Evolutionary conservation across 495 filamentous ascomycete genomes (phyloP).

Genomic region (Zalerion maritima): DNA sequence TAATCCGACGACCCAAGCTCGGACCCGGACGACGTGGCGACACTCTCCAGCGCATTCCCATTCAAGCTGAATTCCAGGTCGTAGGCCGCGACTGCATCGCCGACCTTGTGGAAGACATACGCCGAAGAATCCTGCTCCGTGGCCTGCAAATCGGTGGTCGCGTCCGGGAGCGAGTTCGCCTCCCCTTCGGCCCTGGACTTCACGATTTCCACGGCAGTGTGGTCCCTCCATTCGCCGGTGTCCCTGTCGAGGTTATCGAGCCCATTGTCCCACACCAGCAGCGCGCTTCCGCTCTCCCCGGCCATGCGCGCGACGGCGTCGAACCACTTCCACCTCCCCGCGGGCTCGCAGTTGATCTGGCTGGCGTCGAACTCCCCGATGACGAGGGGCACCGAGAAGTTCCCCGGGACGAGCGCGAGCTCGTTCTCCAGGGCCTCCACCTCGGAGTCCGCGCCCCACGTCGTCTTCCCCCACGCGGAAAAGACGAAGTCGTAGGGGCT

Average conservation of each 20-base stretch:
- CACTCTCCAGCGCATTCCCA: constrained; percentile 35
- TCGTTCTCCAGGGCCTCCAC: constrained; percentile 35
- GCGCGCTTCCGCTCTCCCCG: constrained; percentile 27
- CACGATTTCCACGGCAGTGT: constrained; percentile 30
- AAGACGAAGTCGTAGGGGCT: constrained; percentile 43
- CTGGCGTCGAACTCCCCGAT: constrained; percentile 46
- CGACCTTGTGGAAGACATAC: constrained; percentile 40
- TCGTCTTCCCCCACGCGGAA: constrained; percentile 42
- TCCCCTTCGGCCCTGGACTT: constrained; percentile 27
- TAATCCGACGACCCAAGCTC: constrained; percentile 28
- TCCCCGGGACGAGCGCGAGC: constrained; percentile 33
- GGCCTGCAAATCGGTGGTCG: constrained; percentile 31
- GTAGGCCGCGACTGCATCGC: constrained; percentile 26
- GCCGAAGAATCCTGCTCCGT: constrained; percentile 33
- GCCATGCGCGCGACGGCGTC: constrained; percentile 37
- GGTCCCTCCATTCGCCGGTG: constrained; percentile 34
- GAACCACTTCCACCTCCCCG: constrained; percentile 42
- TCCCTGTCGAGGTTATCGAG: constrained; percentile 31
- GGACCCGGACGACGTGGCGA: constrained; percentile 24
- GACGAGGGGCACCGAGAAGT: constrained; percentile 41
- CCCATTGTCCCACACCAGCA: constrained; percentile 47
- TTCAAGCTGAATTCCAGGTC: constrained; percentile 36
- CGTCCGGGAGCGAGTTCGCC: constrained; percentile 37
- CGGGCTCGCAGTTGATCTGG: constrained; percentile 32
- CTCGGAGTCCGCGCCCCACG: constrained; percentile 42